Conservation (phyloP, 23 red algal species). For the Gracilaria domingensis region DNA sequence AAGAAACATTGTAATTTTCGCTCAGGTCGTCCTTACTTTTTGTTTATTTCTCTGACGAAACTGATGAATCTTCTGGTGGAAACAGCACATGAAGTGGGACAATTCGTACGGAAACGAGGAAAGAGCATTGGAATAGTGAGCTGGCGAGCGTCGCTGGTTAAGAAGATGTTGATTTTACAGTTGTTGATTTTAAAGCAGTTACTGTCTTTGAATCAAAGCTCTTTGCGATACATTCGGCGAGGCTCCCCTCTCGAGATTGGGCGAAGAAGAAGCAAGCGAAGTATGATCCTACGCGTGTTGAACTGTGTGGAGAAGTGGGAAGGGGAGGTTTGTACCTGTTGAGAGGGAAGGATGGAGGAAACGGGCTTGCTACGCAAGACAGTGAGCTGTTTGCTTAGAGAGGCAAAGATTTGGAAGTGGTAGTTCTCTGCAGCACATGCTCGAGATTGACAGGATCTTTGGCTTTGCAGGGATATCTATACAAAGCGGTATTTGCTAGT, state of each 20-base stretch:
- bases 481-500: background rate
- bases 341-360: background rate
- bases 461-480: background rate
- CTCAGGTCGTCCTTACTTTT: background rate
- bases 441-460: slow-evolving; percentile 6
- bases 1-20: slow-evolving; percentile 18
- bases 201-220: background rate
- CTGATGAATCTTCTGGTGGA: slow-evolving; percentile 5
- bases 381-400: slow-evolving; percentile 27
- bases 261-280: background rate
- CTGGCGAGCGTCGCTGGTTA: background rate
- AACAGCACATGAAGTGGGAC: slow-evolving; percentile 24
- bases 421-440: background rate
- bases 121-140: background rate
- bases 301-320: background rate
- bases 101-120: slow-evolving; percentile 27
- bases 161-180: slow-evolving; percentile 16
- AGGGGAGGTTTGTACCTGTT: background rate
- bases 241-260: background rate
- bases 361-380: background rate
- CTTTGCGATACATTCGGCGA: background rate
- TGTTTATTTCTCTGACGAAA: background rate
- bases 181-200: slow-evolving; percentile 7
- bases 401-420: background rate
- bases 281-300: background rate